These are phyloP conservation scores for Mucor saturninus DNA, from an alignment of 371 early-diverging fungal genomes.

Conservation along the genomic window DNA sequence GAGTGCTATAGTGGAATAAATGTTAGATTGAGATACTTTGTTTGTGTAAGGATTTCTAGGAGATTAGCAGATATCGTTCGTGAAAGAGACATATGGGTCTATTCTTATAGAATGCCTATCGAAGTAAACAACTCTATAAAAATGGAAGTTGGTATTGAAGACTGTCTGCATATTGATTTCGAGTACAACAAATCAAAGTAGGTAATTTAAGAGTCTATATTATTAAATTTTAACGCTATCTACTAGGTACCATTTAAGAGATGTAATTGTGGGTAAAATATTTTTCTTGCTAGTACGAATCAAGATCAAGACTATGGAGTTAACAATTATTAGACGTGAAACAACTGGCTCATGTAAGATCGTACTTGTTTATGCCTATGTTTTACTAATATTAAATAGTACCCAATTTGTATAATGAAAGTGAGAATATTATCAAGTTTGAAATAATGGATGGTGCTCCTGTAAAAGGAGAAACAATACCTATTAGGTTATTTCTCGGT, in stretches of 20 bases:
- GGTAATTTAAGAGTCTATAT: conserved; percentile 8
- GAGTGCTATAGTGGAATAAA: conserved; percentile 92
- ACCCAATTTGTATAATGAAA: conserved; percentile 97
- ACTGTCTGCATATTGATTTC: conserved; percentile 93
- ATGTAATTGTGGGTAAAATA: conserved; percentile 99
- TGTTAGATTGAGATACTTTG: conserved; percentile 87
- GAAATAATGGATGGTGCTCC: conserved; percentile 99
- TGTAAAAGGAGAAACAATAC: conserved; percentile 90
- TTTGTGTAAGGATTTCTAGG: conserved; percentile 83
- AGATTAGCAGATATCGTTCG: conserved; percentile 77
- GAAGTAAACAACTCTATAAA: conserved; percentile 89
- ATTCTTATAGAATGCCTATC: conserved; percentile 85
- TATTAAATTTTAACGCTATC: background rate
- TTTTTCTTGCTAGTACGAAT: conserved; percentile 98
- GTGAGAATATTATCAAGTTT: conserved; percentile 96
- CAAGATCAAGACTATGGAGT: conserved; percentile 98
- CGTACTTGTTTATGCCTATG: background rate
- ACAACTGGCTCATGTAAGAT: conserved; percentile 82
- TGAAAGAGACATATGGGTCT: conserved; percentile 91
- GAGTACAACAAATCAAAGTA: conserved; percentile 94
- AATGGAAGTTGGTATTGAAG: conserved; percentile 97
- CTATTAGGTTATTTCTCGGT: conserved; percentile 90
- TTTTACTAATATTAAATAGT: conserved; percentile 40
- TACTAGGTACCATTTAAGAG: conserved; percentile 87
- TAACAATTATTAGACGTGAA: conserved; percentile 96